A percentile compares a stretch with the other conserved stretches of the same genome.
phyloP scores from a whole-genome alignment of 441 rosid genomes.

The Biscutella auriculata region DNA sequence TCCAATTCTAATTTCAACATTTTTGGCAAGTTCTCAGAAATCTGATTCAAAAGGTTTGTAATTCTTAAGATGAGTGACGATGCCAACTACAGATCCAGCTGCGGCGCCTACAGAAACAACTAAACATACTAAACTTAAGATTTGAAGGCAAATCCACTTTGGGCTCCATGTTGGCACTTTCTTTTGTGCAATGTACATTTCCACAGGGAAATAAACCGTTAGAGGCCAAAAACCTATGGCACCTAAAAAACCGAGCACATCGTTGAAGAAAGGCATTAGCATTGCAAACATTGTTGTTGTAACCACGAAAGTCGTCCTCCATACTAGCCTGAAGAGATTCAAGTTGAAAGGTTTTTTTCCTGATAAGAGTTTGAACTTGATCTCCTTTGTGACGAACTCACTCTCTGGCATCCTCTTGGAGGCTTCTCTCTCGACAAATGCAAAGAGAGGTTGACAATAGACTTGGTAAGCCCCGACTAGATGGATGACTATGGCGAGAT shows the following conservation, averaged over 20 bases:
- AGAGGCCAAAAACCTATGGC: conserved; percentile 39
- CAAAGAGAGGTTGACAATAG: conserved; percentile 66
- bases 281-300: conserved; percentile 67
- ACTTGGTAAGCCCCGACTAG: conserved; percentile 89
- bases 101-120: conserved; percentile 56
- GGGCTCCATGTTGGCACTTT: conserved; percentile 53
- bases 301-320: conserved; percentile 67
- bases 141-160: conserved; percentile 58
- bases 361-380: conserved; percentile 31
- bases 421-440: conserved; percentile 52
- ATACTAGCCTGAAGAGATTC: conserved; percentile 59
- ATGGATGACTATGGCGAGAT: conserved; percentile 63
- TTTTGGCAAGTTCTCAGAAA: conserved; percentile 19
- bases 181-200: conserved; percentile 69
- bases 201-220: conserved; percentile 84
- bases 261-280: conserved; percentile 84
- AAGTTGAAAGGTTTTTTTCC: conserved; percentile 35
- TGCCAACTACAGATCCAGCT: conserved; percentile 62
- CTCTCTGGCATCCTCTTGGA: conserved; percentile 40
- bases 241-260: conserved; percentile 68
- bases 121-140: conserved; percentile 53
- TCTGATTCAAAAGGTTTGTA: conserved; percentile 52
- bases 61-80: conserved; percentile 39
- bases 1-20: conserved; percentile 2
- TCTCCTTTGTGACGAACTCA: conserved; percentile 40